Evolutionary conservation across 768 basidiomycete genomes (phyloP).

Genomic region (Hortiboletus flavorubellus): DNA sequence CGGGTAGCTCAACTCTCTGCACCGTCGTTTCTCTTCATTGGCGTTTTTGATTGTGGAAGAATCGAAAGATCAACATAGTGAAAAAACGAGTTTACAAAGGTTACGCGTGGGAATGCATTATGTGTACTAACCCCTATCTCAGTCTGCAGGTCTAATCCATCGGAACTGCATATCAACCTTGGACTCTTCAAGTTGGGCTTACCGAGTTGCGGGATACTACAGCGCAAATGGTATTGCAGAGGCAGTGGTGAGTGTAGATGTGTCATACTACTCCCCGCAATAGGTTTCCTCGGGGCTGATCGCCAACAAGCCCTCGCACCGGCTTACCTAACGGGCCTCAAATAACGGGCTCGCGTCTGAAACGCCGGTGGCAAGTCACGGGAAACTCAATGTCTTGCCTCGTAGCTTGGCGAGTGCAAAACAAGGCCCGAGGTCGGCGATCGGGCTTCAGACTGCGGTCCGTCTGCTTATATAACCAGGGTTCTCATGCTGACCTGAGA

Average conservation of each 20-base stretch:
- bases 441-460: background rate
- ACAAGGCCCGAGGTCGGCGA: no score
- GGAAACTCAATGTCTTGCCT: background rate
- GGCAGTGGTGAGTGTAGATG: background rate
- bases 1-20: conserved; percentile 57
- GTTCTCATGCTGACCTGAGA: background rate
- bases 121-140: background rate
- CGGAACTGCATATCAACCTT: no score
- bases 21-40: conserved; percentile 52
- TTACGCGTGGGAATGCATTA: conserved; percentile 22
- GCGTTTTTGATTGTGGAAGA: conserved; percentile 49
- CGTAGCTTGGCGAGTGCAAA: background rate
- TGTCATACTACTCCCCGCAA: background rate
- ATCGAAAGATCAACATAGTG: conserved; percentile 19
- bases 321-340: no score
- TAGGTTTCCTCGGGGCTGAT: background rate
- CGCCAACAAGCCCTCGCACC: no score
- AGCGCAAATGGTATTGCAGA: background rate
- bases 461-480: conserved; percentile 20
- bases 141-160: no score
- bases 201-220: background rate
- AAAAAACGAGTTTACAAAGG: conserved; percentile 4
- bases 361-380: background rate
- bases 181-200: no score
- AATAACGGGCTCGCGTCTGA: background rate